These are phyloP conservation scores for Cryptococcus wingfieldii DNA, from an alignment of 1,284 basidiomycete species.

Conservation along the genomic window DNA sequence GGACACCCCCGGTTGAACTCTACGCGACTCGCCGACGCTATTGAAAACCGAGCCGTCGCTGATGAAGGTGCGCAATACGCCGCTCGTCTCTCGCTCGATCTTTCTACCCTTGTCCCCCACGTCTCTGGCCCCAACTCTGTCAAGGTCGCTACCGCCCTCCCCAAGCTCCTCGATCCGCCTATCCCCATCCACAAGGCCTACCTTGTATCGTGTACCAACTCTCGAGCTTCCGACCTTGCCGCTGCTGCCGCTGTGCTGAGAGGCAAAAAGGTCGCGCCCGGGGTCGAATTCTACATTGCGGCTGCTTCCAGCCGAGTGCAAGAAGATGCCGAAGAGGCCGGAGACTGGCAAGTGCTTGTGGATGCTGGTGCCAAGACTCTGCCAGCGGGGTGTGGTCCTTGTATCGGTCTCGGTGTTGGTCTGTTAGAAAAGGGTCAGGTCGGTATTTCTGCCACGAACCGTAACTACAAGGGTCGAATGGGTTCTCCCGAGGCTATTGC, in stretches of 20 bases:
- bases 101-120: conserved; percentile 89
- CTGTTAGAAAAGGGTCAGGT: conserved; percentile 89
- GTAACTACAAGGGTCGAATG: conserved; percentile 99
- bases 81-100: conserved; percentile 84
- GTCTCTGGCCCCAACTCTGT: conserved; percentile 97
- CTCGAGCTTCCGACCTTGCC: conserved; percentile 88
- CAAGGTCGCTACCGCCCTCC: conserved; percentile 88
- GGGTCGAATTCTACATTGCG: conserved; percentile 96
- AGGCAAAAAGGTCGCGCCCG: conserved; percentile 76
- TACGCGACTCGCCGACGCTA: conserved; percentile 64
- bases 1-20: conserved; percentile 84
- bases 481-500: conserved; percentile 91
- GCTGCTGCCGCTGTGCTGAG: conserved; percentile 85
- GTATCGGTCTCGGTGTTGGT: conserved; percentile 92
- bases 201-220: conserved; percentile 97
- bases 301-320: conserved; percentile 91
- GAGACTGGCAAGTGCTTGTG: conserved; percentile 84
- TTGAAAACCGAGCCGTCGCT: conserved; percentile 59
- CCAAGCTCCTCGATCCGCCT: conserved; percentile 65
- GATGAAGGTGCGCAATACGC: conserved; percentile 80
- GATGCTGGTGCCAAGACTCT: conserved; percentile 85
- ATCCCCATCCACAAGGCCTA: conserved; percentile 96
- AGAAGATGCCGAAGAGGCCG: conserved; percentile 75
- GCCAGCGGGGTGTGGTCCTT: conserved; percentile 95
- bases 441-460: conserved; percentile 95